phyloP scores from a whole-genome alignment of 495 filamentous ascomycete species.

The Neurospora cerealis region DNA sequence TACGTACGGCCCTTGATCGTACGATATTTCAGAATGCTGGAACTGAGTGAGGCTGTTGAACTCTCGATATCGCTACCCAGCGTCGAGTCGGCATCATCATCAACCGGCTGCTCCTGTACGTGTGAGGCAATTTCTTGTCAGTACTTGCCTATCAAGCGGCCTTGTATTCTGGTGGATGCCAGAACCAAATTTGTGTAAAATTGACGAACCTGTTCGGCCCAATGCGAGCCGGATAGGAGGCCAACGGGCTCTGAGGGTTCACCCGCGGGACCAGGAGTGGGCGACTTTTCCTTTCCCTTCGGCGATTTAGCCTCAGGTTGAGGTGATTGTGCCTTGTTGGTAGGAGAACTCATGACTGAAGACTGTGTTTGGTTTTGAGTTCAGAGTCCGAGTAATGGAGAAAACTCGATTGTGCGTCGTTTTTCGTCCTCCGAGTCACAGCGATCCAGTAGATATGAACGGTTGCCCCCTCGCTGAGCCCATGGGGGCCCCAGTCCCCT shows the following conservation, averaged over 20 bases:
- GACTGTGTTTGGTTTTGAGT: background rate
- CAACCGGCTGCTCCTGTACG: background rate
- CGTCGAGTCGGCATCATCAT: slow-evolving; percentile 28
- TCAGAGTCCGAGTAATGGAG: background rate
- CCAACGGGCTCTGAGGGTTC: background rate
- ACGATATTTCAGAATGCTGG: slow-evolving; percentile 27
- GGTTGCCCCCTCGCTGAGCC: background rate
- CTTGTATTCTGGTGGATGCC: background rate
- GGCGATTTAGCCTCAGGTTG: background rate
- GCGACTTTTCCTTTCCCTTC: background rate
- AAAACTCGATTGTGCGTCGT: background rate
- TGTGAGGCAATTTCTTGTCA: background rate
- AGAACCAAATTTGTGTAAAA: background rate
- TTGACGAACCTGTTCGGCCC: background rate
- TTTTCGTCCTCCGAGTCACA: background rate
- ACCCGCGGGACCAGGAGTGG: background rate
- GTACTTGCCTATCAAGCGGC: background rate
- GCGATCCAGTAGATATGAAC: background rate
- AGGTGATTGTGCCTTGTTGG: background rate
- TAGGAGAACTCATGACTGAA: background rate
- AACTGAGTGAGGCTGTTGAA: slow-evolving; percentile 19
- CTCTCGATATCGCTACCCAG: slow-evolving; percentile 23
- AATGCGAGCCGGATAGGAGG: background rate
- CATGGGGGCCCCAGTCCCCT: background rate
- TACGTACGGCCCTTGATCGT: slow-evolving; percentile 20